A percentile compares a stretch with the other conserved stretches of the same genome.
These are phyloP conservation scores for Exophiala sideris DNA, from an alignment of 2,329 filamentous ascomycete genomes.

Conservation along the genomic window DNA sequence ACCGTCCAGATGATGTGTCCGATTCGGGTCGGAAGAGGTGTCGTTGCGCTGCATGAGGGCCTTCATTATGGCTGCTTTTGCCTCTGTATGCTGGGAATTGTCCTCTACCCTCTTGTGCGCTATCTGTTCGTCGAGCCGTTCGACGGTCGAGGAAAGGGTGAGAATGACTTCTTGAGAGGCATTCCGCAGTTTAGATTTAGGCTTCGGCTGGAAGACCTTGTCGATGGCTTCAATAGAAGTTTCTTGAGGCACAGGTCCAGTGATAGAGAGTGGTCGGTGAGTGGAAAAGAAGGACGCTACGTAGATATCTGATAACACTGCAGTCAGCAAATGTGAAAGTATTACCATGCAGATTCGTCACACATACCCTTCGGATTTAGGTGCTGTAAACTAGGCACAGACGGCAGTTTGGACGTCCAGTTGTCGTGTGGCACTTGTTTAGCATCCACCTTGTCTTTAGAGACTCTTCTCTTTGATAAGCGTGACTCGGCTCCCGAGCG, in stretches of 20 bases:
- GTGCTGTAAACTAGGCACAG: slow-evolving; percentile 49
- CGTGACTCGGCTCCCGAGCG: slow-evolving; percentile 26
- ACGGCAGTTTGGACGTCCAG: slow-evolving; percentile 41
- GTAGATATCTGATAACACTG: slow-evolving; percentile 64
- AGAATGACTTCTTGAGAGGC: slow-evolving; percentile 60
- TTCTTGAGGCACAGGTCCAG: slow-evolving; percentile 70
- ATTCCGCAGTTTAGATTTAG: slow-evolving; percentile 41
- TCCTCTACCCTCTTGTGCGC: slow-evolving; percentile 45
- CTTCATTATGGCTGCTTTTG: slow-evolving; percentile 39
- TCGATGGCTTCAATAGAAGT: slow-evolving; percentile 74
- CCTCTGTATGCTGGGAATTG: slow-evolving; percentile 57
- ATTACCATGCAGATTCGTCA: slow-evolving; percentile 2
- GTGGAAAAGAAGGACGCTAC: slow-evolving; percentile 94
- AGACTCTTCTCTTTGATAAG: slow-evolving; percentile 23
- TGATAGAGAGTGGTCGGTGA: slow-evolving; percentile 88
- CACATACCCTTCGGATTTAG: slow-evolving; percentile 45
- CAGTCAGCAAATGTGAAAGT: slow-evolving; percentile 9
- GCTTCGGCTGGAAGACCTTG: slow-evolving; percentile 71
- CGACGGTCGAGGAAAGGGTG: slow-evolving; percentile 54
- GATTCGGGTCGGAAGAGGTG: slow-evolving; percentile 29
- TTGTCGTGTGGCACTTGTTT: slow-evolving; percentile 36
- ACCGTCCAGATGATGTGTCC: slow-evolving; percentile 40
- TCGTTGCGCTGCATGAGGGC: slow-evolving; percentile 40
- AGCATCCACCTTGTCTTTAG: slow-evolving; percentile 25
- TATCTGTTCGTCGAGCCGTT: slow-evolving; percentile 41